Base-by-base conservation (phyloP, 495 filamentous ascomycete species). In the Parathielavia appendiculata region DNA sequence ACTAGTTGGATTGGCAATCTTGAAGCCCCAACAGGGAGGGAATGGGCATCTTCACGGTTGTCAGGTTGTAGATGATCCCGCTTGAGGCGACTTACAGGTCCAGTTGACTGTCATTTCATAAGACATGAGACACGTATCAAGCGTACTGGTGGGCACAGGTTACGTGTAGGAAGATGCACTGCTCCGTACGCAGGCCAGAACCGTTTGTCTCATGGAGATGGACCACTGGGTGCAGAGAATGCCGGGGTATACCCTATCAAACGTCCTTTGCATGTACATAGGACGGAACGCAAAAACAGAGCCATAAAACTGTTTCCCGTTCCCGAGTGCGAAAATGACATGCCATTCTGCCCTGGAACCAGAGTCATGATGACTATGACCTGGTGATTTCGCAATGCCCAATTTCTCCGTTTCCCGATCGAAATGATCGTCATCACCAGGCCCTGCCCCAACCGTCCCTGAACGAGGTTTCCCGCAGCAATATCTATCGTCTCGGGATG, bases 191-290 rank as follows among this genome's bases (percentile, higher is more conserved):
- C 50, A 26, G 23, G 35, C 5, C n/a, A 4, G 13, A 48, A 39
- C 23, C 7, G 10, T 41, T 20, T 51, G 14, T 19, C 22, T 35
- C 20, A 23, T 36, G 46, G 39, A 23, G 16, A 34, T 35, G 30
- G 34, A 26, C 53, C 40, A 9, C 19, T 5, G 19, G 23, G 22
- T 58, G 56, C 56, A 53, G 56, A 59, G 52, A 59, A 61, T 58
- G 52, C 26, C 49, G 55, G 57, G 47, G 51, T 61, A 49, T 56
- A 56, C 58, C 43, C 60, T 58, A 59, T 56, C 50, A 46, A 62
- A 56, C 45, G 38, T 55, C 59, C 44, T 49, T 60, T 39, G 48
- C 56, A 49, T 63, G 48, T 60, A 62, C 58, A 65, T 47, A 40
- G 48, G 46, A 63, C 51, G 63, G 45, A 48, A 44, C 53, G 60